Percentiles rank a stretch among this genome's conserved stretches.
phyloP scores from a whole-genome alignment of 352 stramenopile species.

The Blastocystis sp. region DNA sequence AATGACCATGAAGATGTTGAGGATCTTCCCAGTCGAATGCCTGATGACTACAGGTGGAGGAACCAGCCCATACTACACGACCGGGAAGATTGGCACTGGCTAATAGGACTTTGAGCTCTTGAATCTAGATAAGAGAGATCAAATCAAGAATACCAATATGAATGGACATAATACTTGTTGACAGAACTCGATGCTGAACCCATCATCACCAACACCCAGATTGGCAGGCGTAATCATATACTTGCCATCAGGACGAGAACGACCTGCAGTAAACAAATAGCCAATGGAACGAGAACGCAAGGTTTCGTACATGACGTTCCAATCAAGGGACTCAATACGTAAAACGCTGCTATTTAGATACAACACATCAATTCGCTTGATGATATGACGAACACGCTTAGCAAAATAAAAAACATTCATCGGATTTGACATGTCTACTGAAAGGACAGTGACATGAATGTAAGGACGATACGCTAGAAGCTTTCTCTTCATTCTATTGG shows the following conservation, averaged over 20 bases:
- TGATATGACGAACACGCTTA: slow-evolving; percentile 43
- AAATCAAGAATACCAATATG: slow-evolving; percentile 4
- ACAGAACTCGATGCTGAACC: slow-evolving; percentile 59
- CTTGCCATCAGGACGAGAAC: neutral
- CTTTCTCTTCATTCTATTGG: slow-evolving; percentile 56
- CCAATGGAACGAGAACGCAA: neutral
- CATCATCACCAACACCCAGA: slow-evolving; percentile 8
- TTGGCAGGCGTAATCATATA: slow-evolving; percentile 56
- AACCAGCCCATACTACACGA: slow-evolving; percentile 52
- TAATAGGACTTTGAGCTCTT: slow-evolving; percentile 38
- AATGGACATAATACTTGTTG: slow-evolving; percentile 52
- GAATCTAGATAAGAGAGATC: neutral
- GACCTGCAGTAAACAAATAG: slow-evolving; percentile 56
- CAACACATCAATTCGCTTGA: slow-evolving; percentile 39
- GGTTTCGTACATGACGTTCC: slow-evolving; percentile 60
- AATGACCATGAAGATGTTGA: slow-evolving; percentile 49
- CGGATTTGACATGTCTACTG: slow-evolving; percentile 49
- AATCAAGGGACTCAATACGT: slow-evolving; percentile 51
- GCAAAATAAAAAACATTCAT: slow-evolving; percentile 59
- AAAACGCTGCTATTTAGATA: slow-evolving; percentile 58
- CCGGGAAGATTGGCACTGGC: slow-evolving; percentile 48
- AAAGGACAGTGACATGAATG: slow-evolving; percentile 7
- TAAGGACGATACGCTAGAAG: slow-evolving; percentile 16
- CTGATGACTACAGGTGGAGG: slow-evolving; percentile 45
- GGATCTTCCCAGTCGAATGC: slow-evolving; percentile 58